Evolutionary conservation across 495 filamentous ascomycete species (phyloP).

Genomic region (Neurospora africana): DNA sequence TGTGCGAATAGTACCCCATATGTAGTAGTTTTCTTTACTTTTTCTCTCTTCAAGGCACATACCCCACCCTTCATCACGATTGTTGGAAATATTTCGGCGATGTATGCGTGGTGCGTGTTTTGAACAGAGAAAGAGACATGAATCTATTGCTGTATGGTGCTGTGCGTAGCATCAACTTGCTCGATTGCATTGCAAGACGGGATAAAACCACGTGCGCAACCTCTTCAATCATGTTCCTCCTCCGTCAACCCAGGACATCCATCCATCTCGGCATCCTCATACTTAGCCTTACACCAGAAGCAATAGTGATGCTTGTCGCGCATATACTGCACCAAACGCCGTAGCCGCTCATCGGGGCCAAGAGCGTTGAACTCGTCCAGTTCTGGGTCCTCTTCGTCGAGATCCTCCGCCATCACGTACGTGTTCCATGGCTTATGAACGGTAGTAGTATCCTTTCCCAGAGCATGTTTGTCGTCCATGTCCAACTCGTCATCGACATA

Average conservation of each 20-base stretch:
- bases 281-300: slow-evolving; percentile 90
- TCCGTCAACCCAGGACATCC: slow-evolving; percentile 85
- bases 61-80: not conserved
- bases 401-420: slow-evolving; percentile 50
- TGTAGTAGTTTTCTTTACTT: not conserved
- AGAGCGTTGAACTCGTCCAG: slow-evolving; percentile 74
- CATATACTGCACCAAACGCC: slow-evolving; percentile 54
- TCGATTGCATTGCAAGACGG: not conserved
- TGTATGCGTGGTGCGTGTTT: not conserved
- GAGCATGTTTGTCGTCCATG: slow-evolving; percentile 37
- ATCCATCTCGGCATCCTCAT: slow-evolving; percentile 61
- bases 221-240: slow-evolving; percentile 73
- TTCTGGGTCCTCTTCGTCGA: slow-evolving; percentile 76
- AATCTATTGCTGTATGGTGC: not conserved
- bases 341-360: slow-evolving; percentile 50
- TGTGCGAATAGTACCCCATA: not conserved
- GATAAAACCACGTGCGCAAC: not conserved
- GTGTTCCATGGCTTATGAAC: slow-evolving; percentile 18
- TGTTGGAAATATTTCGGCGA: not conserved
- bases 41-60: not conserved
- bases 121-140: not conserved
- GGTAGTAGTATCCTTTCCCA: slow-evolving; percentile 20
- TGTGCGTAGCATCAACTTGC: not conserved
- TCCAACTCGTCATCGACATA: slow-evolving; percentile 45
- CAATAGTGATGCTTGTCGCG: slow-evolving; percentile 70